phyloP scores from a whole-genome alignment of 208 protist species.

The Leishmania turanica region DNA sequence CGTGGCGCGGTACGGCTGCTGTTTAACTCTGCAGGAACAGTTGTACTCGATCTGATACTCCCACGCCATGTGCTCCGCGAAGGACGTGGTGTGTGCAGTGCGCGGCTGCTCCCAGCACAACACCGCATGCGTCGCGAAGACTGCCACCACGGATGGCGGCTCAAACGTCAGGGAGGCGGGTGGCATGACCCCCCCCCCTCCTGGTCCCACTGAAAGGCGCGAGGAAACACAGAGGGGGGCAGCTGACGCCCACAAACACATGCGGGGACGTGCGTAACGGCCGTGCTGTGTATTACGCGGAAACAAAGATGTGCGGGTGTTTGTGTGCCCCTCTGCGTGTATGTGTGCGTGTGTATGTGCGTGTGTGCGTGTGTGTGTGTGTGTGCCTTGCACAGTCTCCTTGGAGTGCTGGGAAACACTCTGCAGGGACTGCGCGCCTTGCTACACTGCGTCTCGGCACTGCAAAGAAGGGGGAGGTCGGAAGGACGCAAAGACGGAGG shows the following conservation, averaged over 20 bases:
- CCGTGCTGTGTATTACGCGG: background rate
- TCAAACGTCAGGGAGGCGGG: constrained; percentile 10
- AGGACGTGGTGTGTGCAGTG: background rate
- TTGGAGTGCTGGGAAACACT: background rate
- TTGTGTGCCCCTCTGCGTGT: background rate
- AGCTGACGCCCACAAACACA: background rate
- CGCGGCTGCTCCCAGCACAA: constrained; percentile 52
- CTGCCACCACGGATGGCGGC: constrained; percentile 24
- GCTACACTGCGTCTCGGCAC: background rate
- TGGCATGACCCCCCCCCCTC: background rate
- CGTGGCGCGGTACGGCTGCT: constrained; percentile 28
- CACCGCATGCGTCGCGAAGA: constrained; percentile 52
- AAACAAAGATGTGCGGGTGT: background rate
- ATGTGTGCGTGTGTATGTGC: background rate
- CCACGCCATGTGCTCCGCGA: constrained; percentile 40
- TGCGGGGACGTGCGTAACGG: background rate
- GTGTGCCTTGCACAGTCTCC: background rate
- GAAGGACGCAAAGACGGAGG: background rate
- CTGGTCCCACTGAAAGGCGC: background rate
- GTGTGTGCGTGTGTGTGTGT: background rate
- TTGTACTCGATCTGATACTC: constrained; percentile 63
- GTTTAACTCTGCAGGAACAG: constrained; percentile 30
- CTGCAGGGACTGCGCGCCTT: background rate
- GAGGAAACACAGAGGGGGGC: background rate
- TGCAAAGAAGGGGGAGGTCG: background rate